A percentile compares a stretch with the other conserved stretches of the same genome.
phyloP scores from a whole-genome alignment of 306 rosid genomes.

The Corylus avellana region DNA sequence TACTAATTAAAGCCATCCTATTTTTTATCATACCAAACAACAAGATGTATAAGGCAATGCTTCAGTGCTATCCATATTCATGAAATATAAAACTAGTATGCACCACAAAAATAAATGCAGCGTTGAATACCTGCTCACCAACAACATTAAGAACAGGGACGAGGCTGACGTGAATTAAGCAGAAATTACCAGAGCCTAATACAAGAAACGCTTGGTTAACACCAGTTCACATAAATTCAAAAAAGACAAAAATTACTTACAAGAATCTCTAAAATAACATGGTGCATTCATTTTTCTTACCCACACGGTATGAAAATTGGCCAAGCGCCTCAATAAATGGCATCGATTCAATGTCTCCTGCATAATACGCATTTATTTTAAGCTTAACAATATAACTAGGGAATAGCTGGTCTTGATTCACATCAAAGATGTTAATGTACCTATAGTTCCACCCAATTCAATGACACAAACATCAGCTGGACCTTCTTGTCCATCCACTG shows the following conservation, averaged over 20 bases:
- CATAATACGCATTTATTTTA: slow-evolving; percentile 27
- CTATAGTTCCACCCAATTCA: slow-evolving; percentile 92
- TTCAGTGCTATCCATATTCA: background rate
- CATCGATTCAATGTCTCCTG: slow-evolving; percentile 91
- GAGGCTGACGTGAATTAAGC: slow-evolving; percentile 83
- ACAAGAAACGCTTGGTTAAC: slow-evolving; percentile 19
- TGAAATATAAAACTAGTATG: slow-evolving; percentile 12
- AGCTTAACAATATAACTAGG: slow-evolving; percentile 10
- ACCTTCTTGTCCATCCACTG: slow-evolving; percentile 83
- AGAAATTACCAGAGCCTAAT: slow-evolving; percentile 75
- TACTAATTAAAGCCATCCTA: slow-evolving; percentile 2
- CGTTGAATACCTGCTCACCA: slow-evolving; percentile 75
- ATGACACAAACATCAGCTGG: slow-evolving; percentile 91
- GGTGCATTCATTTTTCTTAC: slow-evolving; percentile 40
- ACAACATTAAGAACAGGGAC: slow-evolving; percentile 82
- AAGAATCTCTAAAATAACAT: slow-evolving; percentile 8
- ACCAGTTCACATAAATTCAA: slow-evolving; percentile 21
- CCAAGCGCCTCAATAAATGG: slow-evolving; percentile 86
- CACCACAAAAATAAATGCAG: slow-evolving; percentile 2
- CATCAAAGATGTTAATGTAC: slow-evolving; percentile 34
- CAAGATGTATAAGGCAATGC: slow-evolving; percentile 9
- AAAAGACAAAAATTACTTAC: background rate
- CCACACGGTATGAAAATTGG: slow-evolving; percentile 82
- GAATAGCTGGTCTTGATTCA: background rate
- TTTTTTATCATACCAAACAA: slow-evolving; percentile 6